A percentile compares a stretch with the other conserved stretches of the same genome.
Conservation (phyloP, 2,329 filamentous ascomycete genomes). For the Chrysoporthe austroafricana region DNA sequence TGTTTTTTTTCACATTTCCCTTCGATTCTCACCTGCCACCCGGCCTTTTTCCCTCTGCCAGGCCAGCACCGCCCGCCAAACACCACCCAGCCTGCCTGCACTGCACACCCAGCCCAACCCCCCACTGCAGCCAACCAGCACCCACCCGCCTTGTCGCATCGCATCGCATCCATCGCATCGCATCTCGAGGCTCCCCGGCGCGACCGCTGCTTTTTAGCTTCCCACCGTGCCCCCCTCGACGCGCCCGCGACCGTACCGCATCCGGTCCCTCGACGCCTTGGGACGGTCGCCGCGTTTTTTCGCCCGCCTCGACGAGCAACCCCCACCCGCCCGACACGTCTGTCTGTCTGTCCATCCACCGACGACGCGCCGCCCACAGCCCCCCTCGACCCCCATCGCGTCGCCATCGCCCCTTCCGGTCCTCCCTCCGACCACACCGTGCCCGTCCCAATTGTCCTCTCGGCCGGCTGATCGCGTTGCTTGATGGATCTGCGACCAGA, state of each 20-base stretch:
- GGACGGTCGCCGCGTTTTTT: conserved; percentile 7
- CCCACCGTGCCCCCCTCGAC: conserved; percentile 1
- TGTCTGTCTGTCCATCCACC: conserved; percentile 12
- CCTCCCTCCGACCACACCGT: conserved; percentile 10
- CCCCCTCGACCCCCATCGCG: conserved; percentile 10
- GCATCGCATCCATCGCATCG: conserved; percentile 20
- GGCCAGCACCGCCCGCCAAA: conserved; percentile 16
- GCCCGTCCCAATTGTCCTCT: conserved; percentile 4
- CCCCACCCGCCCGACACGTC: conserved; percentile 18
- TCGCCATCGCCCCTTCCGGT: conserved; percentile 21
- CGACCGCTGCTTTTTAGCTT: conserved; percentile 16
- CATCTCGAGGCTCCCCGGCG: conserved; percentile 8
- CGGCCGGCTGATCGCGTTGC: conserved; percentile 19
- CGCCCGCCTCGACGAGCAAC: conserved; percentile 2
- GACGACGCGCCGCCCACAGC: conserved; percentile 24
- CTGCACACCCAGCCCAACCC: background rate
- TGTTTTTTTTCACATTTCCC: conserved; percentile 48
- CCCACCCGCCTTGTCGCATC: conserved; percentile 22
- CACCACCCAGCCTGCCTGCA: conserved; percentile 1
- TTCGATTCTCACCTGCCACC: conserved; percentile 14
- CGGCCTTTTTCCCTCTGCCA: conserved; percentile 12
- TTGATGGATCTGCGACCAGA: conserved; percentile 43
- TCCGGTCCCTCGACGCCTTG: conserved; percentile 6
- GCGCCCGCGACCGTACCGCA: conserved; percentile 19
- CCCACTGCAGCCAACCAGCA: conserved; percentile 27